Evolutionary conservation across 1,284 basidiomycete species (phyloP).

Genomic region (Naganishia cerealis): DNA sequence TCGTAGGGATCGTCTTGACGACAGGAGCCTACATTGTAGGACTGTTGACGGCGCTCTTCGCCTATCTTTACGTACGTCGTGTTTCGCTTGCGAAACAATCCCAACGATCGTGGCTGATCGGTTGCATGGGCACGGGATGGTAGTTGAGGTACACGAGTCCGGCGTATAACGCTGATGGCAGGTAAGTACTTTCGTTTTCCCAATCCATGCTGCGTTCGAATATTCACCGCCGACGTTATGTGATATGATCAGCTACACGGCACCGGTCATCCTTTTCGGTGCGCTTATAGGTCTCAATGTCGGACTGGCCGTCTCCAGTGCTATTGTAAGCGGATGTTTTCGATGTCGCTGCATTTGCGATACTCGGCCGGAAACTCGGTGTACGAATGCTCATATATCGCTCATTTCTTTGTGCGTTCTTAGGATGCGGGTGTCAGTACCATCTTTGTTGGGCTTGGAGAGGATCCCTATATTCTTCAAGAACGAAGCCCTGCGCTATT

Average conservation of each 20-base stretch:
- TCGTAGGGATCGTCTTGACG: constrained; percentile 66
- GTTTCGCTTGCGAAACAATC: constrained; percentile 14
- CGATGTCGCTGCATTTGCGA: too few relatives aligned
- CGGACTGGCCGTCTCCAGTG: constrained; percentile 43
- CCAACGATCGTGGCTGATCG: not conserved
- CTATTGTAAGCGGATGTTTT: constrained; percentile 37
- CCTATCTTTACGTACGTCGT: constrained; percentile 77
- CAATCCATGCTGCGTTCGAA: not conserved
- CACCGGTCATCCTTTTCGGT: constrained; percentile 70
- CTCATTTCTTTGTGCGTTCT: not conserved
- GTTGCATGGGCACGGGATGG: not conserved
- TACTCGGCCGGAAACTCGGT: not conserved
- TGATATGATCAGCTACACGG: constrained; percentile 4
- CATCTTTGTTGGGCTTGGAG: constrained; percentile 79
- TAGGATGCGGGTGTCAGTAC: constrained; percentile 68
- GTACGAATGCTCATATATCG: not conserved
- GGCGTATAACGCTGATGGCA: constrained; percentile 33
- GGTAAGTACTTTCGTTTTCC: constrained; percentile 34
- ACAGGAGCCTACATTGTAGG: constrained; percentile 79
- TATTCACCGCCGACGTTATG: constrained; percentile 53
- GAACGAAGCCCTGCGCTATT: constrained; percentile 72
- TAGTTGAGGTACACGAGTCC: constrained; percentile 22
- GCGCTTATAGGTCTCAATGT: constrained; percentile 71
- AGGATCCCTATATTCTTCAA: constrained; percentile 74
- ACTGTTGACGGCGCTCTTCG: constrained; percentile 63